A percentile compares a stretch with the other conserved stretches of the same genome.
These are phyloP conservation scores for Aspergillus affinis DNA, from an alignment of 495 filamentous ascomycete genomes.

Conservation along the genomic window DNA sequence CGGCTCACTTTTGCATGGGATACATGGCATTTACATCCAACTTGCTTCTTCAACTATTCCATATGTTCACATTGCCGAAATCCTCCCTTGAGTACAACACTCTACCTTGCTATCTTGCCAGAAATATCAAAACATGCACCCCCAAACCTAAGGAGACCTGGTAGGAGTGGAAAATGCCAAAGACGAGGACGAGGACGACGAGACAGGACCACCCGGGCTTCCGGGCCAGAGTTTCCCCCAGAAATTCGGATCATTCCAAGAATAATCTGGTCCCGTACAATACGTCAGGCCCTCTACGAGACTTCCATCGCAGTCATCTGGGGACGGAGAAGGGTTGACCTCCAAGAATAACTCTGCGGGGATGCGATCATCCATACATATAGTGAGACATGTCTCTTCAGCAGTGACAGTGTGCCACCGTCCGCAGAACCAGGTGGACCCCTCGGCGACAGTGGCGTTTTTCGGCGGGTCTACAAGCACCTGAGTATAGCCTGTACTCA, in stretches of 20 bases:
- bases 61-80: too few species aligned
- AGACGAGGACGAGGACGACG: too few species aligned
- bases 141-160: too few species aligned
- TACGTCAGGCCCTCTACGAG: slow-evolving; percentile 13
- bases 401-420: neutral
- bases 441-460: neutral
- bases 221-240: neutral
- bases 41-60: too few species aligned
- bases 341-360: slow-evolving; percentile 9
- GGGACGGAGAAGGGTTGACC: slow-evolving; percentile 14
- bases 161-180: too few species aligned
- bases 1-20: too few species aligned
- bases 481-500: neutral
- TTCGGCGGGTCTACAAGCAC: neutral
- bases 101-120: too few species aligned
- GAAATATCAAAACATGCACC: too few species aligned
- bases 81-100: too few species aligned
- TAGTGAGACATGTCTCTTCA: slow-evolving; percentile 14
- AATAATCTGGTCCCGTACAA: slow-evolving; percentile 10
- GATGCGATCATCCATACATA: slow-evolving; percentile 14
- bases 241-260: slow-evolving; percentile 1
- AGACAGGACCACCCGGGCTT: neutral
- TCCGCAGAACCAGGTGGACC: slow-evolving; percentile 2
- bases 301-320: slow-evolving; percentile 2
- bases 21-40: too few species aligned